Percentiles rank a stretch among this genome's conserved stretches.
Evolutionary conservation across 2,329 filamentous ascomycete species (phyloP).

Genomic region (Fusarium sp.): DNA sequence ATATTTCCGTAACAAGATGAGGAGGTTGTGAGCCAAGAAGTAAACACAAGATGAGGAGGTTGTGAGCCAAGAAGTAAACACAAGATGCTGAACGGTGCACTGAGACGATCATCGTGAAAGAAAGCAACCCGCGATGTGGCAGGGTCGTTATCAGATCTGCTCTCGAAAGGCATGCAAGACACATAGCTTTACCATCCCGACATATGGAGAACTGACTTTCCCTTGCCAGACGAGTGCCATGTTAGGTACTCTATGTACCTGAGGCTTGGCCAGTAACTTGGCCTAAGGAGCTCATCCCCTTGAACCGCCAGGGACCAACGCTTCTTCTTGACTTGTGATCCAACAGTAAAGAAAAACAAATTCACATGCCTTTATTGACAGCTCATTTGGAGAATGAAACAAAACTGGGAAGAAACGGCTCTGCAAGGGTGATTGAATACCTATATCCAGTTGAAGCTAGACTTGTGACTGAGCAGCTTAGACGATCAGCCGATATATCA

Average conservation of each 20-base stretch:
- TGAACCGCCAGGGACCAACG: background rate
- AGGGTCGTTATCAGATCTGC: background rate
- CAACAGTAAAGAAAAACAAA: background rate
- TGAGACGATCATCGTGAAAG: background rate
- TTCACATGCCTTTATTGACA: background rate
- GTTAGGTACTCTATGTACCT: background rate
- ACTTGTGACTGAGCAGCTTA: background rate
- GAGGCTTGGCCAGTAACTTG: background rate
- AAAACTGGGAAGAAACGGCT: no score
- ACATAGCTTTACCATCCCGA: background rate
- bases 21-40: background rate
- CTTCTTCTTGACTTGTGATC: background rate
- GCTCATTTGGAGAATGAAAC: background rate
- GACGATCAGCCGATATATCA: background rate
- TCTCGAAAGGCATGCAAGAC: background rate
- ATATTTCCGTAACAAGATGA: background rate
- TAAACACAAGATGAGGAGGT: background rate
- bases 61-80: background rate
- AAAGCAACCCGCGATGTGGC: background rate
- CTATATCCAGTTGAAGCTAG: background rate
- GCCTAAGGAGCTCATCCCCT: background rate
- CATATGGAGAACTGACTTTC: background rate
- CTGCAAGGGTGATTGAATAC: background rate
- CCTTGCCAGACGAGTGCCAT: background rate
- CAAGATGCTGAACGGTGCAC: background rate